These are phyloP conservation scores for Phytophthora litchii DNA, from an alignment of 352 stramenopile genomes.

Conservation along the genomic window DNA sequence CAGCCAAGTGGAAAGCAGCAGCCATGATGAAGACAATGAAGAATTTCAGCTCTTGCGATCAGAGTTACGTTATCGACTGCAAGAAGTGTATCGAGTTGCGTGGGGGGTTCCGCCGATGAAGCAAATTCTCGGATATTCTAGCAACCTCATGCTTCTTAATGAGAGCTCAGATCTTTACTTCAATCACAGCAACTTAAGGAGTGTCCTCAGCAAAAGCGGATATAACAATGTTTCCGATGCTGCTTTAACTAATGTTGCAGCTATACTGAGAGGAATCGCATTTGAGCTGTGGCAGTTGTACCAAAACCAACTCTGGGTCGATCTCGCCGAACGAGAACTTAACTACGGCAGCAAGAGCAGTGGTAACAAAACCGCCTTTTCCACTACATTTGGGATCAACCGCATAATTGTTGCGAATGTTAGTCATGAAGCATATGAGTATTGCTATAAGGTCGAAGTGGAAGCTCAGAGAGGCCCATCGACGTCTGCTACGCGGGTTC, in stretches of 20 bases:
- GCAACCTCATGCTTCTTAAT: conserved; percentile 78
- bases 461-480: conserved; percentile 8
- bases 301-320: conserved; percentile 76
- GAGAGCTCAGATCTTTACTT: conserved; percentile 69
- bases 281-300: conserved; percentile 82
- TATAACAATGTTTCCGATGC: conserved; percentile 12
- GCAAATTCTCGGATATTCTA: conserved; percentile 46
- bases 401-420: conserved; percentile 60
- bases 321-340: conserved; percentile 69
- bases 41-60: conserved; percentile 24
- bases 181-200: conserved; percentile 26
- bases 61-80: conserved; percentile 58
- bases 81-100: conserved; percentile 69
- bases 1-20: conserved; percentile 9
- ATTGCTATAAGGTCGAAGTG: conserved; percentile 17
- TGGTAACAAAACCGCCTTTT: conserved; percentile 55
- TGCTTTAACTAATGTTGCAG: conserved; percentile 32
- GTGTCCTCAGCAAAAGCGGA: conserved; percentile 3
- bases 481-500: neutral
- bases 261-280: conserved; percentile 39
- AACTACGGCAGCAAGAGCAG: conserved; percentile 54
- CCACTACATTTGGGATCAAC: conserved; percentile 56
- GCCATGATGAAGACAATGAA: conserved; percentile 20
- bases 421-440: conserved; percentile 52
- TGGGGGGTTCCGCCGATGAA: conserved; percentile 65